These are phyloP conservation scores for Phytophthora sp. DNA, from an alignment of 352 stramenopile species.

Conservation along the genomic window DNA sequence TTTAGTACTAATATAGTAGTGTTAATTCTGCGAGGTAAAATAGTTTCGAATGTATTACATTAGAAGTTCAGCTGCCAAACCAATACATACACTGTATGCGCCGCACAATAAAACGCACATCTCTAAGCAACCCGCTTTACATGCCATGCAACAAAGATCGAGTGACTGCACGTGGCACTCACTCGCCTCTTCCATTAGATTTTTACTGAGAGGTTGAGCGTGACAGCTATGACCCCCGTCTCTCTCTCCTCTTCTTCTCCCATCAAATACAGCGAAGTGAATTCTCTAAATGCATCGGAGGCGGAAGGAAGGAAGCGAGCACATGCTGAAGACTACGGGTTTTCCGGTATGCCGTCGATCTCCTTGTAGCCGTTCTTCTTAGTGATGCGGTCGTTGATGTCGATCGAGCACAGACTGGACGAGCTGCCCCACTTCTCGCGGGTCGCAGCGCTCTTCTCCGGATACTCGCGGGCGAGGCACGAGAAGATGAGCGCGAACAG, in stretches of 20 bases:
- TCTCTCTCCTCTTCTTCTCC: neutral
- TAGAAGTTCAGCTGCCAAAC: too few relatives aligned
- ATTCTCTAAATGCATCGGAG: conserved; percentile 16
- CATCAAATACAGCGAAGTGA: neutral
- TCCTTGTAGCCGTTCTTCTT: conserved; percentile 35
- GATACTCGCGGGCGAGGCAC: conserved; percentile 47
- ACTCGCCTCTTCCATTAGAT: conserved; percentile 9
- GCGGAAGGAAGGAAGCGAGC: conserved; percentile 9
- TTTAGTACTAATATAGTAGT: too few relatives aligned
- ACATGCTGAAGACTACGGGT: conserved; percentile 14
- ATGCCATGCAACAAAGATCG: conserved; percentile 53
- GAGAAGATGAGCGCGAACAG: conserved; percentile 54
- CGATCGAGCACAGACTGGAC: conserved; percentile 39
- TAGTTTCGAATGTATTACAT: too few relatives aligned
- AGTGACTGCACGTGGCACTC: neutral
- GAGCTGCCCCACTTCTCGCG: conserved; percentile 39
- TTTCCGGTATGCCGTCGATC: conserved; percentile 28
- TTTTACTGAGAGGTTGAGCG: conserved; percentile 6
- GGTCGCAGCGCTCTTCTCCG: conserved; percentile 34
- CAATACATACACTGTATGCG: too few relatives aligned
- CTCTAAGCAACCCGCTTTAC: neutral
- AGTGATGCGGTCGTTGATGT: conserved; percentile 38
- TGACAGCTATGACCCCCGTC: neutral
- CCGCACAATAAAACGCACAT: too few relatives aligned
- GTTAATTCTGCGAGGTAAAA: too few relatives aligned